Evolutionary conservation across 2,329 filamentous ascomycete species (phyloP).

Genomic region (Colletotrichum lini): DNA sequence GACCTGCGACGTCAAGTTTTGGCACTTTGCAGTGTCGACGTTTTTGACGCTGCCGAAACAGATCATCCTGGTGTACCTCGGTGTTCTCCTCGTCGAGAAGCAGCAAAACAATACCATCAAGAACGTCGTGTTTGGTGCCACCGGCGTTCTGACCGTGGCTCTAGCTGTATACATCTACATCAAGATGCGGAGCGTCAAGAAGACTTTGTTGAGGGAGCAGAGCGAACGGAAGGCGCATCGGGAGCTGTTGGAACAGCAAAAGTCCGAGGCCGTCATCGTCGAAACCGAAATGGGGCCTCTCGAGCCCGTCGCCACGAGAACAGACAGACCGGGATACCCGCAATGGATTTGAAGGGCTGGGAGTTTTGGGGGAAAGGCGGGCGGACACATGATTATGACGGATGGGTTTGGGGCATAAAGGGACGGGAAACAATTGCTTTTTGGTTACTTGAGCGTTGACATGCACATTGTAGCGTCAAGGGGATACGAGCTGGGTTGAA

Average conservation of each 20-base stretch:
- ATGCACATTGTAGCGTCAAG: neutral
- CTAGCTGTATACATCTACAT: constrained; percentile 54
- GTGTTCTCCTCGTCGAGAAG: constrained; percentile 52
- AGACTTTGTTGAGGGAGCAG: constrained; percentile 53
- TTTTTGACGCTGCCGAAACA: constrained; percentile 59
- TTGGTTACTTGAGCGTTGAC: constrained; percentile 8
- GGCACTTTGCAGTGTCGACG: constrained; percentile 56
- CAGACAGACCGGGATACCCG: constrained; percentile 22
- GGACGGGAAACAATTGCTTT: too few relatives aligned
- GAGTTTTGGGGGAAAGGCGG: neutral
- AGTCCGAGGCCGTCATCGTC: constrained; percentile 11
- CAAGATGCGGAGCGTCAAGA: constrained; percentile 54
- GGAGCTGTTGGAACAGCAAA: constrained; percentile 27
- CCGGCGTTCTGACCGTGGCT: constrained; percentile 53
- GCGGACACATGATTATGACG: neutral
- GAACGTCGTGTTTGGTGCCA: constrained; percentile 52
- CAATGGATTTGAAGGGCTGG: constrained; percentile 35
- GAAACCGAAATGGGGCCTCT: constrained; percentile 22
- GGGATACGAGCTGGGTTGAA: neutral
- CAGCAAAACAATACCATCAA: constrained; percentile 49
- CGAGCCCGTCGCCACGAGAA: neutral
- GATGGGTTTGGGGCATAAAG: neutral
- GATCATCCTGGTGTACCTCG: constrained; percentile 58
- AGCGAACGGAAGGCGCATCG: constrained; percentile 42
- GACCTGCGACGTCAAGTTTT: constrained; percentile 59